Evolutionary conservation across 805 yeast species (phyloP).

Genomic region (Ogataea populi-albae): DNA sequence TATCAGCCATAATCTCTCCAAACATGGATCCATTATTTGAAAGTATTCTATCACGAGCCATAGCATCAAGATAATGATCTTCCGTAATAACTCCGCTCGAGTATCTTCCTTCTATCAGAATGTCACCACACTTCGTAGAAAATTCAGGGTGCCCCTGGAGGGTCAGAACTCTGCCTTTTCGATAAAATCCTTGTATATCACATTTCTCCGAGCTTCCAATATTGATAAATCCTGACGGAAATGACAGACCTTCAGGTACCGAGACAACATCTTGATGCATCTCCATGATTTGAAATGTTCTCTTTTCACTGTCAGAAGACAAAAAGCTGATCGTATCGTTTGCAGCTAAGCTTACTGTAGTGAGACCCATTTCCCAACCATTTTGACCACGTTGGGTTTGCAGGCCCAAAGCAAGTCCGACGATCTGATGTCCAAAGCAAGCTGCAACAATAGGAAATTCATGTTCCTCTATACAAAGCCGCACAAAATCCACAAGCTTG

Average conservation of each 20-base stretch:
- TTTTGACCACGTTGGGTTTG: slow-evolving; percentile 51
- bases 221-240: slow-evolving; percentile 36
- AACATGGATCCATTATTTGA: slow-evolving; percentile 7
- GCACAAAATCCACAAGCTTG: slow-evolving; percentile 36
- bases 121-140: slow-evolving; percentile 30
- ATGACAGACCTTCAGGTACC: slow-evolving; percentile 12
- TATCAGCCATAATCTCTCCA: slow-evolving; percentile 4
- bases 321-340: slow-evolving; percentile 22
- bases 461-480: slow-evolving; percentile 10
- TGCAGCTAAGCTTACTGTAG: slow-evolving; percentile 44
- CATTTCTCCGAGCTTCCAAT: slow-evolving; percentile 58
- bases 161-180: slow-evolving; percentile 50
- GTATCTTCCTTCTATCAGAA: slow-evolving; percentile 2
- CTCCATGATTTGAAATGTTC: slow-evolving; percentile 42
- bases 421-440: slow-evolving; percentile 86
- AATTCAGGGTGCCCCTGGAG: slow-evolving; percentile 94
- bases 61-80: slow-evolving; percentile 1
- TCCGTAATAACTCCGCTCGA: slow-evolving; percentile 5
- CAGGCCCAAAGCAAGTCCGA: slow-evolving; percentile 65
- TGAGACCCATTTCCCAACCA: slow-evolving; percentile 75
- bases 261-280: slow-evolving; percentile 50
- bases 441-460: slow-evolving; percentile 57
- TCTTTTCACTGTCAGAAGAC: slow-evolving; percentile 7
- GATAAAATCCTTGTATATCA: slow-evolving; percentile 62
- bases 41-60: not conserved